phyloP scores from a whole-genome alignment of 352 stramenopile species.

The Plasmopara halstedii region DNA sequence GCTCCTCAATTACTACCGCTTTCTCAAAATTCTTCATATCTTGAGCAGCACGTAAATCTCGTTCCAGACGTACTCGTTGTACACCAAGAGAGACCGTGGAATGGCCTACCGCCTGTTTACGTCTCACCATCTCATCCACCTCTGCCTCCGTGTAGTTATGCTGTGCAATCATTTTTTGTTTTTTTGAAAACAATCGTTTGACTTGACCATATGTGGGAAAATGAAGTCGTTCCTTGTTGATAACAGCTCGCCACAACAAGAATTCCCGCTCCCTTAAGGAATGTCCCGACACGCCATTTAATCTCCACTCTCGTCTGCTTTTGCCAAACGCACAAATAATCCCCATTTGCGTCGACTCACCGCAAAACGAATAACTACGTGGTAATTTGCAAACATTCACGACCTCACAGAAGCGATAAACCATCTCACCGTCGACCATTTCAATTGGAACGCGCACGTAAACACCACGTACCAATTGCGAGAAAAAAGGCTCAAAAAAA shows the following conservation, averaged over 20 bases:
- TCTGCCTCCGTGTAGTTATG: constrained; percentile 75
- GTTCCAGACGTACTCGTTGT: constrained; percentile 72
- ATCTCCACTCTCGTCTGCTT: constrained; percentile 64
- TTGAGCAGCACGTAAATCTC: constrained; percentile 66
- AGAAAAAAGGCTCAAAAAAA: constrained; percentile 82
- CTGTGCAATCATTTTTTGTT: constrained; percentile 59
- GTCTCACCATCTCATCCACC: constrained; percentile 72
- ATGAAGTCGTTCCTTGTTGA: constrained; percentile 72
- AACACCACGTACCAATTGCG: constrained; percentile 65
- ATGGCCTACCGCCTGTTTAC: constrained; percentile 57
- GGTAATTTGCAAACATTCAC: constrained; percentile 51
- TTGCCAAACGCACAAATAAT: constrained; percentile 77
- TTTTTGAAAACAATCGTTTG: constrained; percentile 50
- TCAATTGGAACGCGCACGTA: constrained; percentile 70
- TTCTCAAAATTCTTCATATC: constrained; percentile 87
- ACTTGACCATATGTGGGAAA: constrained; percentile 68
- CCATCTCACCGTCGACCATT: constrained; percentile 63
- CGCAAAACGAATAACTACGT: constrained; percentile 61
- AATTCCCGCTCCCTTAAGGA: constrained; percentile 75
- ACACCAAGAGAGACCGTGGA: constrained; percentile 64
- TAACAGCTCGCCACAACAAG: constrained; percentile 64
- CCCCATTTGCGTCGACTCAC: constrained; percentile 59
- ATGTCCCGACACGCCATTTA: constrained; percentile 63
- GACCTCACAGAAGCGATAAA: constrained; percentile 83
- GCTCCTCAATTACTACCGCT: constrained; percentile 59